Conservation (phyloP, 257 asterid genomes). For the Przewalskia tangutica region DNA sequence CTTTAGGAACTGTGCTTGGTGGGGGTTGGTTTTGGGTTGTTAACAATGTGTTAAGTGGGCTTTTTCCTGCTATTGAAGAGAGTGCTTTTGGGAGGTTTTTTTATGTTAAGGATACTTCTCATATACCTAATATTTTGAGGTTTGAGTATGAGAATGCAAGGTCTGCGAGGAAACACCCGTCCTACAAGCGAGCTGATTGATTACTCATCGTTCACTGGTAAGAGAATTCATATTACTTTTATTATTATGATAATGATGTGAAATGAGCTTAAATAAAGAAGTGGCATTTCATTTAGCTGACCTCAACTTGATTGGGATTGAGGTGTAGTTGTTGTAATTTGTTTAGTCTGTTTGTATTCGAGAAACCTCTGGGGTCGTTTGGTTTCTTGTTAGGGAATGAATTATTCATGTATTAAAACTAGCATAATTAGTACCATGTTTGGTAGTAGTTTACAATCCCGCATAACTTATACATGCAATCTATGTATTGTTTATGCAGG, state of each 20-base stretch:
- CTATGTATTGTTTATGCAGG: too few relatives aligned
- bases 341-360: background rate
- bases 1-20: constrained; percentile 58
- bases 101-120: constrained; percentile 76
- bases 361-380: background rate
- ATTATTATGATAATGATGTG: background rate
- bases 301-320: background rate
- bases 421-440: too few relatives aligned
- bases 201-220: background rate
- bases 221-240: background rate
- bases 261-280: background rate
- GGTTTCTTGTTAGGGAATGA: too few relatives aligned
- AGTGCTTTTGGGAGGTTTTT: constrained; percentile 39
- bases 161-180: constrained; percentile 61
- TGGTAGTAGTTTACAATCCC: too few relatives aligned
- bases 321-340: background rate
- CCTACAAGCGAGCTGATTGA: constrained; percentile 59
- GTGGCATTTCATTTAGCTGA: background rate
- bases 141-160: constrained; percentile 81
- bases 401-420: too few relatives aligned
- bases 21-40: constrained; percentile 87
- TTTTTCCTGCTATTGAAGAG: constrained; percentile 70
- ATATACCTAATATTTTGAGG: constrained; percentile 66
- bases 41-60: constrained; percentile 38
- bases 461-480: too few relatives aligned